phyloP scores from a whole-genome alignment of 1,284 basidiomycete species.

The Cryptococcus sp. region DNA sequence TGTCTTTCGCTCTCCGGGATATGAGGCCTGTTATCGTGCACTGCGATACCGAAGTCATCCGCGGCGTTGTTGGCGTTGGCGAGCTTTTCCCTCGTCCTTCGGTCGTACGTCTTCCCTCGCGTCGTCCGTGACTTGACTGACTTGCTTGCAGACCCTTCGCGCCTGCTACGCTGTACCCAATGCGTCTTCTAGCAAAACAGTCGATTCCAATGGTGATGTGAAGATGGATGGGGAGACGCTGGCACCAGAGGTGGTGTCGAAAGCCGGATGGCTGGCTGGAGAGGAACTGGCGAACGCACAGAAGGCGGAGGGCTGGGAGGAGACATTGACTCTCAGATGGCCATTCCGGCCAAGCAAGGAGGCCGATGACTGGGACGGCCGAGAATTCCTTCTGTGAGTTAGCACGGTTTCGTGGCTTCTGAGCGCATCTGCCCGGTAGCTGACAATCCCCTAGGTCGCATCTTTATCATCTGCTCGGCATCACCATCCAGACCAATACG shows the following conservation, averaged over 20 bases:
- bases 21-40: slow-evolving; percentile 35
- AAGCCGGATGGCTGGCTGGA: slow-evolving; percentile 83
- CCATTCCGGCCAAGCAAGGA: slow-evolving; percentile 75
- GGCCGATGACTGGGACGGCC: slow-evolving; percentile 75
- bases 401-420: no score
- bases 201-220: slow-evolving; percentile 12
- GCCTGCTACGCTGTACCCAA: slow-evolving; percentile 38
- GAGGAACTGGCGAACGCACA: slow-evolving; percentile 73
- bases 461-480: slow-evolving; percentile 68
- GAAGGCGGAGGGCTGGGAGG: slow-evolving; percentile 55
- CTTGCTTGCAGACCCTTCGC: slow-evolving; percentile 20
- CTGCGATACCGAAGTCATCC: slow-evolving; percentile 36
- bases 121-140: neutral
- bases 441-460: slow-evolving; percentile 78
- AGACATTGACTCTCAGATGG: slow-evolving; percentile 72
- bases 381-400: slow-evolving; percentile 82
- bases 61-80: slow-evolving; percentile 33
- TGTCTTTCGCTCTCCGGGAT: slow-evolving; percentile 24
- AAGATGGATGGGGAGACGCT: slow-evolving; percentile 6
- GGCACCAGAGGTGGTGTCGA: slow-evolving; percentile 4
- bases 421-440: neutral
- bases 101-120: slow-evolving; percentile 24
- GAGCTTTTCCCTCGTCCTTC: slow-evolving; percentile 37
- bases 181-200: slow-evolving; percentile 4
- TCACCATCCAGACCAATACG: slow-evolving; percentile 76